Percentiles rank a stretch among this genome's conserved stretches.
These are phyloP conservation scores for Pilasporangium apinafurcum DNA, from an alignment of 352 stramenopile genomes.

Conservation along the genomic window DNA sequence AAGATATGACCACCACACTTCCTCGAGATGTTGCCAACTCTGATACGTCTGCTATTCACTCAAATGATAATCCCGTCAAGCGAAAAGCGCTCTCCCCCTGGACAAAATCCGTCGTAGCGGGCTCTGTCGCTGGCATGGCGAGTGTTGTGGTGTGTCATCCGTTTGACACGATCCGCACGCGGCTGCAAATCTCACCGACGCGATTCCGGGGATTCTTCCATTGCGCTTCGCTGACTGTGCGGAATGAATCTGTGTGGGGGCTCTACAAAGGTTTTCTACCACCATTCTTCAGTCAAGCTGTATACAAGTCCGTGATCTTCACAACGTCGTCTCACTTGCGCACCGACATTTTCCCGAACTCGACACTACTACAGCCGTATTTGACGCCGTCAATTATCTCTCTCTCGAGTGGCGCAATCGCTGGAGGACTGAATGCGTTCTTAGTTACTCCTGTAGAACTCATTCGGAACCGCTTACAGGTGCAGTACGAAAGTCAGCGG, in stretches of 20 bases:
- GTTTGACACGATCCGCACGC: conserved; percentile 83
- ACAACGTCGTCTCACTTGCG: conserved; percentile 58
- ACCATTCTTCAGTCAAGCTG: conserved; percentile 81
- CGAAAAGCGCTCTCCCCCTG: conserved; percentile 56
- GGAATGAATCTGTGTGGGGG: conserved; percentile 48
- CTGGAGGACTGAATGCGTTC: conserved; percentile 67
- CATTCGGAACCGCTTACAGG: conserved; percentile 72
- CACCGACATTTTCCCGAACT: conserved; percentile 37
- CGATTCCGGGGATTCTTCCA: conserved; percentile 58
- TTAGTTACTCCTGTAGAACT: conserved; percentile 74
- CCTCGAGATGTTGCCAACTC: no score
- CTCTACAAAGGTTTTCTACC: conserved; percentile 84
- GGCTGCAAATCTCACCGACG: conserved; percentile 65
- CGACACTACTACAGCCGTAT: conserved; percentile 18
- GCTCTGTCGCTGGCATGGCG: conserved; percentile 78
- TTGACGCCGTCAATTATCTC: conserved; percentile 36
- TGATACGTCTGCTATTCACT: no score
- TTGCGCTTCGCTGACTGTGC: conserved; percentile 54
- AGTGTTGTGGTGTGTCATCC: conserved; percentile 79
- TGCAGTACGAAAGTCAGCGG: conserved; percentile 61
- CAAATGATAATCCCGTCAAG: no score
- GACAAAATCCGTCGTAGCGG: conserved; percentile 64
- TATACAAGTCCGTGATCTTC: conserved; percentile 90
- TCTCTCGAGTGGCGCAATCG: conserved; percentile 45
- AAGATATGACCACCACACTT: no score